phyloP scores from a whole-genome alignment of 768 basidiomycete species.

The Agaricus sinodeliciosus region DNA sequence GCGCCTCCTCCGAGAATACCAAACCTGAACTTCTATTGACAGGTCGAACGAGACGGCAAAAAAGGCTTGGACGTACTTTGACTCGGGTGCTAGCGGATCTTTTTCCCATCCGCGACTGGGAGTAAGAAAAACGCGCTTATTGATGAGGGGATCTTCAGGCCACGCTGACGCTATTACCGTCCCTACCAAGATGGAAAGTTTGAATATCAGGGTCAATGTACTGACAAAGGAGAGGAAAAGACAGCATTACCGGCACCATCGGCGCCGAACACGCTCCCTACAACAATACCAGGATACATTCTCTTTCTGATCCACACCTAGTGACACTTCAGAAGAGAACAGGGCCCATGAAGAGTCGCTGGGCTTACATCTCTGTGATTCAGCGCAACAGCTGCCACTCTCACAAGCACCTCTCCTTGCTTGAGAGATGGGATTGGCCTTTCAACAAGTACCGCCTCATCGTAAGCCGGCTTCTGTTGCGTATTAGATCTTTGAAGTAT shows the following conservation, averaged over 20 bases:
- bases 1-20: constrained; percentile 58
- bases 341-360: neutral
- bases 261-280: constrained; percentile 58
- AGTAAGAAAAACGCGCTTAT: constrained; percentile 65
- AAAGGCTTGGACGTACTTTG: constrained; percentile 31
- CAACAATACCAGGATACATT: constrained; percentile 54
- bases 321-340: neutral
- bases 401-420: constrained; percentile 56
- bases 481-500: neutral
- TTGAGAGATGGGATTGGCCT: constrained; percentile 44
- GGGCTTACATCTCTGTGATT: constrained; percentile 66
- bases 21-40: constrained; percentile 31
- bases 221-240: neutral
- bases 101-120: constrained; percentile 75
- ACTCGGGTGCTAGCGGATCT: constrained; percentile 60
- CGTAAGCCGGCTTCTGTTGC: neutral
- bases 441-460: constrained; percentile 51
- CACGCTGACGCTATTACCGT: constrained; percentile 53
- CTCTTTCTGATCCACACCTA: constrained; percentile 74
- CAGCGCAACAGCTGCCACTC: constrained; percentile 63
- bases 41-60: no score
- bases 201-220: neutral
- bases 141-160: constrained; percentile 46
- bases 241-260: constrained; percentile 62
- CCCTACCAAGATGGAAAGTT: constrained; percentile 30